Conservation (phyloP, 495 filamentous ascomycete genomes). For the Astrothelium macrocarpum region DNA sequence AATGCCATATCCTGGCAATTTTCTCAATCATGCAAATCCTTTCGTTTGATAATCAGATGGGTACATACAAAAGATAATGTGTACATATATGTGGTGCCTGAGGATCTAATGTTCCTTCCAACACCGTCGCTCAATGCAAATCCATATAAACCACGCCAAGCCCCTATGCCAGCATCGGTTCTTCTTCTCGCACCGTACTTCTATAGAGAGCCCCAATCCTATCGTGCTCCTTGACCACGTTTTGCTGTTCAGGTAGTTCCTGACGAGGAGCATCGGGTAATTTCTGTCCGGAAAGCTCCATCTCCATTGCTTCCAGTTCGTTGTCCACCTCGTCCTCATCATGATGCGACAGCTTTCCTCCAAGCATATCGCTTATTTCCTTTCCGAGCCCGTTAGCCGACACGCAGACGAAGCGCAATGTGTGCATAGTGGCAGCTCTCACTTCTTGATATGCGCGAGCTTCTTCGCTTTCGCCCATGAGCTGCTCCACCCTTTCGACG, state of each 20-base stretch:
- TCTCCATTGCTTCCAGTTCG: constrained; percentile 72
- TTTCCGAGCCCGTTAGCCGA: constrained; percentile 30
- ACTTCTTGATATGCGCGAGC: constrained; percentile 82
- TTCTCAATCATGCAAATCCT: too few species aligned
- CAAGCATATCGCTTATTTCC: constrained; percentile 87
- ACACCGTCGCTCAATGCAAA: constrained; percentile 18
- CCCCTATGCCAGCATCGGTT: constrained; percentile 24
- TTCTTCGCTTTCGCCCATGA: constrained; percentile 86
- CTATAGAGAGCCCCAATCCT: constrained; percentile 18
- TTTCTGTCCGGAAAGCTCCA: constrained; percentile 45
- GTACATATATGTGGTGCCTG: background rate
- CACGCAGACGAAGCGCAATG: background rate
- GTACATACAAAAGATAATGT: background rate
- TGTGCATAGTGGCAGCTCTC: constrained; percentile 19
- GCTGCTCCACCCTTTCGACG: constrained; percentile 79
- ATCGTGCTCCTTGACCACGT: too few species aligned
- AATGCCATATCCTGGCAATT: too few species aligned
- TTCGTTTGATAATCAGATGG: too few species aligned
- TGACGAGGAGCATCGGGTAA: constrained; percentile 53
- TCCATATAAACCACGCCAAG: background rate
- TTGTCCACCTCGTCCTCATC: constrained; percentile 98
- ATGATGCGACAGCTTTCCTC: constrained; percentile 72
- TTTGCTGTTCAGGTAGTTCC: constrained; percentile 26
- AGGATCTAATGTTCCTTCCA: background rate
- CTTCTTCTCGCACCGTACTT: constrained; percentile 16